Evolutionary conservation across 352 stramenopile species (phyloP), one percentile per base, ranked within the genome.

Genomic region (Pythium folliculosum): DNA sequence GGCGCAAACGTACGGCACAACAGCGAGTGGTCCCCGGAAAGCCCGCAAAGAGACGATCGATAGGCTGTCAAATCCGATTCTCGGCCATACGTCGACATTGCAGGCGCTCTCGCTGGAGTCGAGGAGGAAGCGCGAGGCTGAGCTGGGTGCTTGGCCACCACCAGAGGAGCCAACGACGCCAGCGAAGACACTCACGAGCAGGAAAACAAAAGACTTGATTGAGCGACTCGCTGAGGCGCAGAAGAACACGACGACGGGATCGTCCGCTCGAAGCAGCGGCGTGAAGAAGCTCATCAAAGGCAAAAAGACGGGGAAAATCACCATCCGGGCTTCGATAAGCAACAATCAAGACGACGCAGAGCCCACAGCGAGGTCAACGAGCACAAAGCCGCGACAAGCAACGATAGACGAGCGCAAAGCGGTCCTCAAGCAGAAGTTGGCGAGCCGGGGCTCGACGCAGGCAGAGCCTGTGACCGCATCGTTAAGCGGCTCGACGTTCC

Each of bases 1-100:
- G 73, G 82, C 86, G 59, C 76, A 72, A 30, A 82, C 72, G 14
- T 94, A 94, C 57, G 85, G 85, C 17, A 92, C 82, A 1, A 76
- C 71, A 8, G 72, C 68, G 22, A 60, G 59, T 8, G 71, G 73
- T n/a, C 72, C 74, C 17, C 67, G 77, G 47, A 89, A 87, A 48
- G 70, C 80, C 8, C 74, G 79, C 10, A 86, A 84, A 44, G 73
- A 83, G 51, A 93, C 85, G 10, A 72, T 92, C 8, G 58, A 84
- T 22, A 78, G 85, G 1, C 75, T 93, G 1, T 75, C 85, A 14
- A 90, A 93, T 62, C 85, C 85, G 22, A 89, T 93, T 48, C 69
- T 75, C n/a, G 81, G 85, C 1, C 73, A 87, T 63, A 78, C 81
- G 12, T 90, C 83, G 30, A 92, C 83, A 12, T 58, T 93, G 9